Base-by-base conservation (phyloP, 495 filamentous ascomycete genomes). In the Penicillium pulvis region DNA sequence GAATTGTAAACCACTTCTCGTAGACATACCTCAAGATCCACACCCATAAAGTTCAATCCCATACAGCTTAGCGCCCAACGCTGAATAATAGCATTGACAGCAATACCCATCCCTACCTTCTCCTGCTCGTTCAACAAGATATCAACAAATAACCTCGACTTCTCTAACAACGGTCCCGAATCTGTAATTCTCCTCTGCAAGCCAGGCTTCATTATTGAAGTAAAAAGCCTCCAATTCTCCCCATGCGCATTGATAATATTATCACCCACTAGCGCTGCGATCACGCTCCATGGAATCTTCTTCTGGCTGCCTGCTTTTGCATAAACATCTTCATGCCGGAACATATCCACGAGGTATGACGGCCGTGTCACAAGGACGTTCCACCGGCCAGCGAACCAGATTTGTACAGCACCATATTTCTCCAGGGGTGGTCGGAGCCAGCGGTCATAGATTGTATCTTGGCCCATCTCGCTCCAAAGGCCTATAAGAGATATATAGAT, bases 291-390 rank as follows among this genome's bases (percentile, higher is more conserved):
- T 0, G 76, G 78, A 5, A 79, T 77, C 70, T 82, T 82, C 36
- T 75, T 71, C 49, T 82, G 73, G 49, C 75, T 79, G 0, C 79
- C 78, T 11, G 67, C 68, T 60, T 82, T 82, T 1, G 65, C 63
- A 45, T 73, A 80, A 0, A 77, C 31, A 24, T 75, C 63, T 44
- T 81, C 77, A 30, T 81, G 68, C n/a, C 74, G 73, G 57, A 83
- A 76, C 44, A 83, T 72, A 44, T 79, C 69, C 6, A 67, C 65
- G 11, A 83, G 56, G 49, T 71, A 77, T 2, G 66, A 51, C 0
- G 80, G 76, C 24, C 63, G 57, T 6, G 61, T 67, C 1, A 75
- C 64, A 1, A 78, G 71, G 7, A 79, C 56, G 31, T 71, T 77
- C 76, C 76, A 79, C 19, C 62, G 65, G 9, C 73, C 76, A 4